These are phyloP conservation scores for Diaporthe sp. DNA, from an alignment of 2,329 filamentous ascomycete species.

Conservation along the genomic window DNA sequence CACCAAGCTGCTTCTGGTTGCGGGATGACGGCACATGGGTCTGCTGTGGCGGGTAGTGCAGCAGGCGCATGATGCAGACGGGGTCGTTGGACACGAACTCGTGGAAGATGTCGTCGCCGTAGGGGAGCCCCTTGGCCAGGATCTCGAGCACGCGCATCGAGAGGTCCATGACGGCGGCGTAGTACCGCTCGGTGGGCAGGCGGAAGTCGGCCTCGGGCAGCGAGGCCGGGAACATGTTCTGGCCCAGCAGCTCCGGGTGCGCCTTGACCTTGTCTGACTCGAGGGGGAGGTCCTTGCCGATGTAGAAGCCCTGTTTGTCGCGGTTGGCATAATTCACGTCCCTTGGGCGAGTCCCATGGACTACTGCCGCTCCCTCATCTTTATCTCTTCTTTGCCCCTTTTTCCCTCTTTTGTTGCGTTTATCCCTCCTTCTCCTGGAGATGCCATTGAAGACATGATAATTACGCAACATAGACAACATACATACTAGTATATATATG, in stretches of 20 bases:
- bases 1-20: constrained; percentile 46
- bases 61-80: constrained; percentile 55
- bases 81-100: constrained; percentile 54
- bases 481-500: neutral
- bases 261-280: constrained; percentile 41
- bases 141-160: constrained; percentile 53
- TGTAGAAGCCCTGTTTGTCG: constrained; percentile 46
- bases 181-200: constrained; percentile 52
- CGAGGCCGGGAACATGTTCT: constrained; percentile 49
- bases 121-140: constrained; percentile 53
- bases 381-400: neutral
- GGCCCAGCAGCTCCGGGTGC: constrained; percentile 53
- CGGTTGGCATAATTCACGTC: neutral
- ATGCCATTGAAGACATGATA: neutral
- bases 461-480: neutral
- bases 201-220: constrained; percentile 46
- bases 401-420: neutral
- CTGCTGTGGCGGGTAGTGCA: constrained; percentile 59
- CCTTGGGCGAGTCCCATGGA: neutral
- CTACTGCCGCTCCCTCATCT: neutral
- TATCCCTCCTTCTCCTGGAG: neutral
- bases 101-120: constrained; percentile 53
- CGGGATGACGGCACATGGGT: constrained; percentile 23
- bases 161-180: constrained; percentile 50
- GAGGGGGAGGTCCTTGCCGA: constrained; percentile 50